Evolutionary conservation across 1,284 basidiomycete genomes (phyloP), one percentile per base, ranked within the genome.

Genomic region (Sphagnurus paluster): DNA sequence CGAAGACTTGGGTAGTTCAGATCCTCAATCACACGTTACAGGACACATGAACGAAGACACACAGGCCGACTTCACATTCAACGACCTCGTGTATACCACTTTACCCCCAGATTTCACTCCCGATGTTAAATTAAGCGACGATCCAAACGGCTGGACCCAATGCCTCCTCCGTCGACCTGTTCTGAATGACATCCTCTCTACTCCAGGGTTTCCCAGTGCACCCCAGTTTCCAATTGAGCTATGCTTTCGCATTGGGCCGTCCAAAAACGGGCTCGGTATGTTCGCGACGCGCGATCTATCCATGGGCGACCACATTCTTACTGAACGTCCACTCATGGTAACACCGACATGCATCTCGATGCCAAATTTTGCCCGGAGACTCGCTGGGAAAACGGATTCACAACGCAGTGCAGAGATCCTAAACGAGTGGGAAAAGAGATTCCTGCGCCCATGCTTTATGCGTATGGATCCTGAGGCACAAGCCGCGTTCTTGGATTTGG

Each of bases 271-370:
- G 16, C 43, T 58, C n/a, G 56, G 56, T 10, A 52, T 58, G 49
- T 58, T 56, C 25, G 56, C 56, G 24, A 56, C 55, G 0, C 46
- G 48, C 9, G 46, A 58, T 42, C 50, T 58, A 4, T 39, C 39
- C 14, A 52, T 56, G 44, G 56, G 55, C 1, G 55, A 58, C 20
- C 53, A 53, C 20, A 56, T 58, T 25, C 44, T 55, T 16, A 44
- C 48, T 1, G 56, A 58, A 20, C 43, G 55, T 20, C 55, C 56
- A 4, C 46, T 58, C 5, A 53, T 47, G 14, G 36, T 58, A 13
- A 52, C 53, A 2, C 56, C 56, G 1, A 55, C 49, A 4, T 25
- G 19, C 8, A 49, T 55, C 21, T 48, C 45, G 11, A 43, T 53
- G 39, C 51, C 51, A 5, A 28, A 40, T 21, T 34, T 52, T 10